These are phyloP conservation scores for Circinella umbellata DNA, from an alignment of 371 early-diverging fungal species.

Conservation along the genomic window DNA sequence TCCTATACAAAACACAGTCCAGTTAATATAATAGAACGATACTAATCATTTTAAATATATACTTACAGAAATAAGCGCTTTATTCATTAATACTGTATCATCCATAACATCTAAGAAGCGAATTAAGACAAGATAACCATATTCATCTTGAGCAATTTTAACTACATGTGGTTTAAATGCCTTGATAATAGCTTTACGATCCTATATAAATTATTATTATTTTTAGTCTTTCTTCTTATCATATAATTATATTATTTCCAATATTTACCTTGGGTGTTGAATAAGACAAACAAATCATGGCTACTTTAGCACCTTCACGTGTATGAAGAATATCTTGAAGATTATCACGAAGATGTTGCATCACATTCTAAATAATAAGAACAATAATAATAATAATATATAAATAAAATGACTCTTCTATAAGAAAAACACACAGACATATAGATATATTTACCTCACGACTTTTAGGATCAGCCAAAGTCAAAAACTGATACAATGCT, in stretches of 20 bases:
- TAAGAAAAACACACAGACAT: neutral
- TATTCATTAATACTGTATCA: slow-evolving; percentile 90
- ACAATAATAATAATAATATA: neutral
- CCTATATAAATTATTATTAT: slow-evolving; percentile 53
- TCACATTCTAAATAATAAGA: slow-evolving; percentile 50
- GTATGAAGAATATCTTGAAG: slow-evolving; percentile 90
- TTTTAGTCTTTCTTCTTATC: neutral
- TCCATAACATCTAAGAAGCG: slow-evolving; percentile 88
- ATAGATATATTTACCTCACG: slow-evolving; percentile 48
- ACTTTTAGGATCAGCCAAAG: slow-evolving; percentile 62
- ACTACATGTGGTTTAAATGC: slow-evolving; percentile 81
- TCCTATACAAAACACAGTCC: slow-evolving; percentile 22
- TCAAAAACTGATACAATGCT: slow-evolving; percentile 84
- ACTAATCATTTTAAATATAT: too few relatives aligned
- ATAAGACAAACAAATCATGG: slow-evolving; percentile 80
- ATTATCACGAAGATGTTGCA: slow-evolving; percentile 83
- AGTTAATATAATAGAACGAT: neutral
- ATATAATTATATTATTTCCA: neutral
- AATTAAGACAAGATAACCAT: slow-evolving; percentile 87
- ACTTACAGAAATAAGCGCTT: slow-evolving; percentile 70
- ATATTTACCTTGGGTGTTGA: slow-evolving; percentile 70
- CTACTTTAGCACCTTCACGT: slow-evolving; percentile 86
- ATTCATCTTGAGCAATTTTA: slow-evolving; percentile 88
- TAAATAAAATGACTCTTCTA: neutral
- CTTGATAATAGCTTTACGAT: slow-evolving; percentile 90